Base-by-base conservation (phyloP, 2,329 filamentous ascomycete species). In the Triangularia setosa region DNA sequence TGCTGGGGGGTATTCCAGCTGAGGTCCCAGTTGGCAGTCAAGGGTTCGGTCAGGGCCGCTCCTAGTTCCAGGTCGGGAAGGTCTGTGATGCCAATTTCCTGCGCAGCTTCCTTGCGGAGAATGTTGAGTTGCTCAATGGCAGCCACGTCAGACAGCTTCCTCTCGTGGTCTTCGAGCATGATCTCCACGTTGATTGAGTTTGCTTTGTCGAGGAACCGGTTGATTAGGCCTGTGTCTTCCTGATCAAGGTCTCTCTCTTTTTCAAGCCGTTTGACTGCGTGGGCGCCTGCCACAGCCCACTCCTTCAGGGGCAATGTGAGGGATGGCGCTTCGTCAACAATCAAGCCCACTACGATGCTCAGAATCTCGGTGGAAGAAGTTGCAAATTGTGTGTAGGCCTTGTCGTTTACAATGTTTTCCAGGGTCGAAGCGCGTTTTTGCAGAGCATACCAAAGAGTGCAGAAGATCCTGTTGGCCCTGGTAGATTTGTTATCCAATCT, bases 301-400 rank as follows among this genome's bases (percentile, higher is more conserved):
- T 48, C 40, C 12, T 18, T 48, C 40, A 21, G 40, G 4, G 40
- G 40, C 6, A 21, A 62, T 40, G 2, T 9, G 11, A 57, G 2
- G 14, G 28, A 24, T 21, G 16, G 24, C n/a, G 12, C 35, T 18
- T 21, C 12, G 1, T 63, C 57, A 58, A 69, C 66, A 48, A 67
- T 66, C 64, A 68, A 67, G 63, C 60, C 62, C 8, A 66, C 56
- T 4, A 69, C 54, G 7, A 53, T 62, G 59, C 33, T 27, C 9
- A 71, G 62, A 6, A 71, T 60, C 16, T 69, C 60, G 25, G 63
- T 61, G 9, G 62, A 23, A 1, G 63, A 55, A 14, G 71, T 68
- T 25, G 64, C 71, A 1, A 70, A 61, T 35, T 68, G 65, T 1
- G 27, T 6, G 18, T 66, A 23, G 11, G 30, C 30, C 30, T 33